Evolutionary conservation across 2,329 filamentous ascomycete genomes (phyloP).

Genomic region (Coniosporium tulheliwenetii): DNA sequence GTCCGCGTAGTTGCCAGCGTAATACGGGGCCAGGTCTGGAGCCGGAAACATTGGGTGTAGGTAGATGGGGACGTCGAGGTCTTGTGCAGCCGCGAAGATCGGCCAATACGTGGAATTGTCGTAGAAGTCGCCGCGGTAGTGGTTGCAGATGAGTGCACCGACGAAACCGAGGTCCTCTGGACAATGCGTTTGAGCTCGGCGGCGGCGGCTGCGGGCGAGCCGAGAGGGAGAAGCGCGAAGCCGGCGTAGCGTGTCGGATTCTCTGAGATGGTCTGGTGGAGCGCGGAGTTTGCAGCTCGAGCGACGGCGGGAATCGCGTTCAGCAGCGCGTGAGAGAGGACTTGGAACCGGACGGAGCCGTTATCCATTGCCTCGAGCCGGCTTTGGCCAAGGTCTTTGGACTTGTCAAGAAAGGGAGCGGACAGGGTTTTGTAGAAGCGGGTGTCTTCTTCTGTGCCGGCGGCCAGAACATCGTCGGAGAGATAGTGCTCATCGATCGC

Average conservation of each 20-base stretch:
- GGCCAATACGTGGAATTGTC: constrained; percentile 27
- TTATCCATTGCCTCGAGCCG: constrained; percentile 12
- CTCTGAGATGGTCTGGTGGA: constrained; percentile 13
- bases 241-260: constrained; percentile 23
- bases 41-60: constrained; percentile 24
- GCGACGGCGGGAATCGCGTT: constrained; percentile 42
- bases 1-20: constrained; percentile 15
- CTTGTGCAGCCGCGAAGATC: constrained; percentile 24
- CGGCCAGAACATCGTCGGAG: constrained; percentile 7
- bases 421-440: constrained; percentile 2
- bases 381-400: constrained; percentile 8
- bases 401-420: constrained; percentile 3
- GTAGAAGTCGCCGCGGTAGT: constrained; percentile 24
- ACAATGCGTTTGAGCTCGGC: constrained; percentile 23
- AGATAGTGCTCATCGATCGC: constrained; percentile 28
- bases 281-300: constrained; percentile 21
- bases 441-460: constrained; percentile 7
- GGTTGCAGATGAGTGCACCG: constrained; percentile 32
- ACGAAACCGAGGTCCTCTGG: constrained; percentile 29
- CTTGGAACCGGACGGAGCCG: constrained; percentile 10
- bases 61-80: constrained; percentile 28
- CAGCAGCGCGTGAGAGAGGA: constrained; percentile 15
- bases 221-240: constrained; percentile 27
- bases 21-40: constrained; percentile 9
- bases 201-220: constrained; percentile 18